Conservation (phyloP, 1,139 yeast species). For the Kazachstania sp. region DNA sequence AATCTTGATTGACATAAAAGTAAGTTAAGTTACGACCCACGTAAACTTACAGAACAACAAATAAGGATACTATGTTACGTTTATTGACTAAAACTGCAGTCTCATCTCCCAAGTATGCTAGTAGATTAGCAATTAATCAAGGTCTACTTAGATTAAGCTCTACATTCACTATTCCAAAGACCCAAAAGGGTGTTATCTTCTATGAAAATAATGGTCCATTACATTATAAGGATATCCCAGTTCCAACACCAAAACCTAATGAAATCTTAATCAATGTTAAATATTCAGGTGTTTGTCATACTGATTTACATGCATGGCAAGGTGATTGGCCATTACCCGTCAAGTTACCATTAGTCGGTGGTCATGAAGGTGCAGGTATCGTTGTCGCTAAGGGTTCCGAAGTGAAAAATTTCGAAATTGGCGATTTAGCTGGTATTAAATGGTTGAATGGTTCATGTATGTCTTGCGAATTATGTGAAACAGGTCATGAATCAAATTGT, state of each 20-base stretch:
- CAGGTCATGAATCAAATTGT: slow-evolving; percentile 60
- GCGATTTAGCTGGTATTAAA: slow-evolving; percentile 67
- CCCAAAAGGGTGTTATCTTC: slow-evolving; percentile 46
- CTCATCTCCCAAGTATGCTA: slow-evolving; percentile 10
- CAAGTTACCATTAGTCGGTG: slow-evolving; percentile 61
- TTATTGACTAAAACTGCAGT: slow-evolving; percentile 8
- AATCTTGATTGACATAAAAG: not conserved
- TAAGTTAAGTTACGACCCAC: not conserved
- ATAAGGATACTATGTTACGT: slow-evolving; percentile 1
- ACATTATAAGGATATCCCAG: slow-evolving; percentile 49
- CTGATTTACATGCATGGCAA: slow-evolving; percentile 64
- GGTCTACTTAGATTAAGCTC: slow-evolving; percentile 40
- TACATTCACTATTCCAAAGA: slow-evolving; percentile 51
- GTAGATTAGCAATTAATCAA: slow-evolving; percentile 11
- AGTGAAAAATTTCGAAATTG: slow-evolving; percentile 58
- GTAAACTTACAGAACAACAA: not conserved
- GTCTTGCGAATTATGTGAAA: slow-evolving; percentile 60
- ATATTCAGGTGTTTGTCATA: slow-evolving; percentile 65
- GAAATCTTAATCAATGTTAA: slow-evolving; percentile 53
- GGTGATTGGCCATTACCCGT: slow-evolving; percentile 60
- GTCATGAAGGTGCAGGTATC: slow-evolving; percentile 79
- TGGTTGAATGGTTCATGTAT: slow-evolving; percentile 70
- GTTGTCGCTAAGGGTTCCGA: slow-evolving; percentile 64
- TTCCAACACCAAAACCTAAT: slow-evolving; percentile 52
- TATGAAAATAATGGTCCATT: slow-evolving; percentile 43